Evolutionary conservation across 1,139 yeast genomes (phyloP), one percentile per base, ranked within the genome.

Genomic region (Pneumocystis wakefieldiae): DNA sequence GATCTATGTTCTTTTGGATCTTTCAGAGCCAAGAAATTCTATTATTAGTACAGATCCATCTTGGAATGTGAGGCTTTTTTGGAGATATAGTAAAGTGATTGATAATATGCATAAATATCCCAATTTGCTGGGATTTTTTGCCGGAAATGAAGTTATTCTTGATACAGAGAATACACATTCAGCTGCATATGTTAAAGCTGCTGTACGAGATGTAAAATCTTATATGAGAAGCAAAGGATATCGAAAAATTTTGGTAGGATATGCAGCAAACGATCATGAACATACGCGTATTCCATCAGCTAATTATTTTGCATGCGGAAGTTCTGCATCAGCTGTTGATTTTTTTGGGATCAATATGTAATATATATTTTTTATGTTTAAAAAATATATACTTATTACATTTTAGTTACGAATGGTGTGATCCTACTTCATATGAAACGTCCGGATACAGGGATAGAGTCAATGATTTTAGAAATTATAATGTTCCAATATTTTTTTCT

Each of bases 251-350:
- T 97, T 97, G 0, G 92, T 92, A 42, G 97, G 98, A 0, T 92
- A 92, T 73, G 86, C 97, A 0, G 97, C 97, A 0, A 97, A 97
- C 1, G 98, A 92, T 74, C 97, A 89, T 71, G 78, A 87, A 67
- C 76, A 79, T 64, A 88, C 82, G 73, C 79, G 98, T 68, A 82
- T 82, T 15, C 81, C 96, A 0, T 77, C 90, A 63, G 88, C 96
- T 2, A 80, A 83, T 66, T 92, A 89, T 72, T 80, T 92, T 67
- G 92, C 87, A 71, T 92, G 97, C 71, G 78, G 81, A 19, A 81
- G 81, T 57, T 84, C 81, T 17, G 71, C 72, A 14, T 79, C 78
- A n/a, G 84, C 86, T 61, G 87, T 89, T 38, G 98, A 92, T 72
- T 92, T 92, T 72, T 91, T 89, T 75, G 98, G 98, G 4, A 91